These are phyloP conservation scores for Coniosporium tulheliwenetii DNA, from an alignment of 2,329 filamentous ascomycete genomes.

Conservation along the genomic window DNA sequence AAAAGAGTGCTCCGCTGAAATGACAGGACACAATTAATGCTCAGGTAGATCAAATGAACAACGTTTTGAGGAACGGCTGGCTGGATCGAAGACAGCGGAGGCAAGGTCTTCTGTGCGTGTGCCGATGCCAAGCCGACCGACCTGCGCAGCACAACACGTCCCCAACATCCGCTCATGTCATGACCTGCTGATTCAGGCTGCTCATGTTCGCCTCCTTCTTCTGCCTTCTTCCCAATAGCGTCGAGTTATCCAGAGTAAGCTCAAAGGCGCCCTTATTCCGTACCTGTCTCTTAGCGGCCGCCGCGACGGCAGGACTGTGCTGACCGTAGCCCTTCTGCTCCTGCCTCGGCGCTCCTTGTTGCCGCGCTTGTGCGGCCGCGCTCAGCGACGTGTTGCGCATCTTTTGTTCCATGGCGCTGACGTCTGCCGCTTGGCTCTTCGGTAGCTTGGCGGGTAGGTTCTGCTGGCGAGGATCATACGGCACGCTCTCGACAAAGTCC, in stretches of 20 bases:
- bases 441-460: conserved; percentile 49
- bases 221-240: conserved; percentile 59
- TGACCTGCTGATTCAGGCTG: too few relatives aligned
- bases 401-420: conserved; percentile 69
- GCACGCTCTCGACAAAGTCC: conserved; percentile 45
- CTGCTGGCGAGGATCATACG: conserved; percentile 30
- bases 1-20: too few relatives aligned
- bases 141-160: too few relatives aligned
- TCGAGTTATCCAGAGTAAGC: conserved; percentile 80
- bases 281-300: conserved; percentile 70
- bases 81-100: too few relatives aligned
- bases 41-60: too few relatives aligned
- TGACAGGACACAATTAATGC: too few relatives aligned
- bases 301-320: conserved; percentile 70
- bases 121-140: too few relatives aligned
- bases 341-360: conserved; percentile 29
- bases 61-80: too few relatives aligned
- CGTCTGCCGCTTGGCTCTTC: conserved; percentile 44
- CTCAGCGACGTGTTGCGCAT: conserved; percentile 70
- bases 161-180: too few relatives aligned
- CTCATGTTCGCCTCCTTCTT: conserved; percentile 21
- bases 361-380: conserved; percentile 45
- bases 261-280: conserved; percentile 75
- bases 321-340: conserved; percentile 66
- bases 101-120: too few relatives aligned